phyloP scores from a whole-genome alignment of 345 rosid species.

The Adansonia digitata region DNA sequence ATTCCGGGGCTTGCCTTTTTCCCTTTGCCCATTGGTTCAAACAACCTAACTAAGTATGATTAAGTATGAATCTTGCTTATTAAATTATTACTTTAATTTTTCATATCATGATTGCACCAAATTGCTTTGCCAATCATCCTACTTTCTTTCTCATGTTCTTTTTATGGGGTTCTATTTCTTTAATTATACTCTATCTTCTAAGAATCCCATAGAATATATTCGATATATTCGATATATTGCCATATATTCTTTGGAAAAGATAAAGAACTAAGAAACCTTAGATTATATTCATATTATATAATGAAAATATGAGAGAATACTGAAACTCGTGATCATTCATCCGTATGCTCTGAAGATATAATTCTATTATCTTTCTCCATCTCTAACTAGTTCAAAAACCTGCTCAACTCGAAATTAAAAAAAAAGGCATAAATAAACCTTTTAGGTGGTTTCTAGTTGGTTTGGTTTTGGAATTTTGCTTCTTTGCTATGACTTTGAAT shows the following conservation, averaged over 20 bases:
- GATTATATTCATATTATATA: background rate
- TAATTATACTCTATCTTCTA: slow-evolving; percentile 31
- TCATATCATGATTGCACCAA: slow-evolving; percentile 36
- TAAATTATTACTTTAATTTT: slow-evolving; percentile 25
- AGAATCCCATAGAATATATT: slow-evolving; percentile 41
- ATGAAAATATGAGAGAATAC: too few relatives aligned
- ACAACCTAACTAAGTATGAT: slow-evolving; percentile 38
- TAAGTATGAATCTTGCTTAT: slow-evolving; percentile 11
- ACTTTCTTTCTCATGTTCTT: slow-evolving; percentile 9
- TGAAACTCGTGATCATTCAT: too few relatives aligned
- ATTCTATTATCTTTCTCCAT: too few relatives aligned
- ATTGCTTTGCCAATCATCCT: slow-evolving; percentile 7
- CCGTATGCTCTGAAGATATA: too few relatives aligned
- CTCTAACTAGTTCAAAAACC: too few relatives aligned
- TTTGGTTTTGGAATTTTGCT: background rate
- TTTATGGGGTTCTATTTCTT: background rate
- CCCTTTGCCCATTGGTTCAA: slow-evolving; percentile 34
- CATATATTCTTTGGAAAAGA: slow-evolving; percentile 14
- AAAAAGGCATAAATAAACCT: too few relatives aligned
- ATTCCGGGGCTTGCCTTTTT: slow-evolving; percentile 25
- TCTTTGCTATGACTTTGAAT: background rate
- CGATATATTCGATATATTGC: slow-evolving; percentile 17
- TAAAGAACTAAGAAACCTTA: slow-evolving; percentile 9
- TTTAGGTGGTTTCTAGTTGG: background rate
- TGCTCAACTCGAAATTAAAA: too few relatives aligned